Evolutionary conservation across 139 green algal species (phyloP).

Genomic region (Nannochloris sp.): DNA sequence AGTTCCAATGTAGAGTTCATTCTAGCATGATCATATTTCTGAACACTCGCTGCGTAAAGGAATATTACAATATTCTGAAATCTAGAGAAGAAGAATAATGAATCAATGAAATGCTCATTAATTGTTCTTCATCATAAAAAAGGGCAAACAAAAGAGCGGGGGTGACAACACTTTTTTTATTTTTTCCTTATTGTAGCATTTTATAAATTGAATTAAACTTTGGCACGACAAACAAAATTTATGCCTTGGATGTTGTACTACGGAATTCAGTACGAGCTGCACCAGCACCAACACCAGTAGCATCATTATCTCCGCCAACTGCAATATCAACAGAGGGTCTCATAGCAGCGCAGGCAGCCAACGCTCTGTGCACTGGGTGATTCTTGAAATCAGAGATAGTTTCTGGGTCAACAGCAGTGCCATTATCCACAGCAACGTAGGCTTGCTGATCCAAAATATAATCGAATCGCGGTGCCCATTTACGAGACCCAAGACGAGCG

Average conservation of each 20-base stretch:
- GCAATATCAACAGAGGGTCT: constrained; percentile 95
- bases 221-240: no score
- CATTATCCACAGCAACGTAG: constrained; percentile 67
- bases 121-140: no score
- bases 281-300: constrained; percentile 62
- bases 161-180: no score
- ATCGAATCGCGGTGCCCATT: constrained; percentile 97
- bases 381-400: constrained; percentile 40
- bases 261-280: constrained; percentile 77
- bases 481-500: constrained; percentile 89
- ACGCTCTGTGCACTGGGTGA: constrained; percentile 56
- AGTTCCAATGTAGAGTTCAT: no score
- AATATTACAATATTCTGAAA: no score
- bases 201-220: no score
- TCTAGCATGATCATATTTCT: no score
- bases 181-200: no score
- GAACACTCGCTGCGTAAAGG: no score
- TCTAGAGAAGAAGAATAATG: no score
- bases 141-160: no score
- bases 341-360: constrained; percentile 85
- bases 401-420: constrained; percentile 50
- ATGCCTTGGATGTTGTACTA: constrained; percentile 16
- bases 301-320: constrained; percentile 64
- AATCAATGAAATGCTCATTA: no score
- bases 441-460: constrained; percentile 96